Evolutionary conservation across 2,329 filamentous ascomycete species (phyloP).

Genomic region (Monilinia polystroma): DNA sequence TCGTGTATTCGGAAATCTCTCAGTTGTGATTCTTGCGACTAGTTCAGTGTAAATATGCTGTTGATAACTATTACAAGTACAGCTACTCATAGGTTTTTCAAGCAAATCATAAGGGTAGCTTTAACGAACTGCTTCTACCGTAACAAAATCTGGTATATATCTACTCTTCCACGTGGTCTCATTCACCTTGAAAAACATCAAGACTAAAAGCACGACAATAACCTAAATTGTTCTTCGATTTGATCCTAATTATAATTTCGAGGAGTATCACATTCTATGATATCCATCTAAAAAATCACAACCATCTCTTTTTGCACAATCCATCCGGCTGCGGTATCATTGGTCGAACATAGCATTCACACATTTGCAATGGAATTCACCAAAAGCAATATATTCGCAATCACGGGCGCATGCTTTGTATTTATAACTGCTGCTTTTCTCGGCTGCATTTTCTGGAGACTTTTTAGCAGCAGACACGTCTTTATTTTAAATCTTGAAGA

Average conservation of each 20-base stretch:
- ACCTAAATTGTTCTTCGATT: neutral
- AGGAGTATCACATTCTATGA: neutral
- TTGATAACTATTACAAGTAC: neutral
- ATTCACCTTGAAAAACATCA: neutral
- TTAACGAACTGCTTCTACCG: neutral
- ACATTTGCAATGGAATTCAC: neutral
- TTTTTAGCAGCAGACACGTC: neutral
- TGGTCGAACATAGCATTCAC: neutral
- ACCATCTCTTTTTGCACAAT: neutral
- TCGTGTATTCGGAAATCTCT: neutral
- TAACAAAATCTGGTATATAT: neutral
- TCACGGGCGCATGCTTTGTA: conserved; percentile 13
- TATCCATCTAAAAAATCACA: neutral
- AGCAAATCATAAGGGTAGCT: neutral
- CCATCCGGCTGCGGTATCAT: neutral
- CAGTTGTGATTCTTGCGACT: neutral
- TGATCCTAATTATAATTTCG: neutral
- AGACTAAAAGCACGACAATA: neutral
- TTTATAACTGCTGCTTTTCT: neutral
- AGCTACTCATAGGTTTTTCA: neutral
- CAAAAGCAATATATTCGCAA: neutral
- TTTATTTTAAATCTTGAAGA: neutral
- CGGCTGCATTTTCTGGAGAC: neutral
- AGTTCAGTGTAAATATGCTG: neutral
- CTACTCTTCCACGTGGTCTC: neutral